phyloP scores from a whole-genome alignment of 495 filamentous ascomycete species.

The Parathielavia hyrcaniae region DNA sequence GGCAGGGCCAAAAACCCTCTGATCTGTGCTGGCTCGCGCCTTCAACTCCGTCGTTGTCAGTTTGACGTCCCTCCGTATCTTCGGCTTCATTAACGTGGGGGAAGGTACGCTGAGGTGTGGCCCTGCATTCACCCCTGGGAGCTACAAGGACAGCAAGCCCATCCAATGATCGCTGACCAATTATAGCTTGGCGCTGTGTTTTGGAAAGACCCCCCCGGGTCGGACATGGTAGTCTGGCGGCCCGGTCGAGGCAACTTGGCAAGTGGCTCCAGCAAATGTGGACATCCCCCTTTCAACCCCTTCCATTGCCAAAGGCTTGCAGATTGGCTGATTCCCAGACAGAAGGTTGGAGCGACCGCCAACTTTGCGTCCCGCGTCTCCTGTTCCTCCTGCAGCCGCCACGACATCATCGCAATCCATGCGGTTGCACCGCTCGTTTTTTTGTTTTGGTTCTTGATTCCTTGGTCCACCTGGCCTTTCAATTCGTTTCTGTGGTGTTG shows the following conservation, averaged over 20 bases:
- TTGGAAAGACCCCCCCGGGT: no score
- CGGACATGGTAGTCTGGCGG: no score
- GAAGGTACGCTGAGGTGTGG: constrained; percentile 2
- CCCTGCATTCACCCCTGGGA: constrained; percentile 10
- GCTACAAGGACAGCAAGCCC: no score
- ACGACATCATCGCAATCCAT: constrained; percentile 24
- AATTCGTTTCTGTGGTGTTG: neutral
- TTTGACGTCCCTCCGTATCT: no score
- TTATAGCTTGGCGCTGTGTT: no score
- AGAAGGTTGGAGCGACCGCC: constrained; percentile 17
- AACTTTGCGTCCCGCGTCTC: constrained; percentile 2
- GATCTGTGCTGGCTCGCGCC: constrained; percentile 4
- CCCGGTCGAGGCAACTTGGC: no score
- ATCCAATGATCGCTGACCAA: neutral
- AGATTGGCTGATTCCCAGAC: no score
- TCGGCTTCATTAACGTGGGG: neutral
- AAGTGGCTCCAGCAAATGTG: no score
- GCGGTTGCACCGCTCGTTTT: constrained; percentile 23
- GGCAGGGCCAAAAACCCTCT: neutral
- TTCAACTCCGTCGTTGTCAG: neutral
- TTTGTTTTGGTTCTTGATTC: constrained; percentile 7
- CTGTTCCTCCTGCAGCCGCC: constrained; percentile 15
- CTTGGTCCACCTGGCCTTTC: neutral
- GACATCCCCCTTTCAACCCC: neutral
- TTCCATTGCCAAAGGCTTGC: neutral